phyloP scores from a whole-genome alignment of 2,329 filamentous ascomycete genomes.

The Colletotrichum sp. region DNA sequence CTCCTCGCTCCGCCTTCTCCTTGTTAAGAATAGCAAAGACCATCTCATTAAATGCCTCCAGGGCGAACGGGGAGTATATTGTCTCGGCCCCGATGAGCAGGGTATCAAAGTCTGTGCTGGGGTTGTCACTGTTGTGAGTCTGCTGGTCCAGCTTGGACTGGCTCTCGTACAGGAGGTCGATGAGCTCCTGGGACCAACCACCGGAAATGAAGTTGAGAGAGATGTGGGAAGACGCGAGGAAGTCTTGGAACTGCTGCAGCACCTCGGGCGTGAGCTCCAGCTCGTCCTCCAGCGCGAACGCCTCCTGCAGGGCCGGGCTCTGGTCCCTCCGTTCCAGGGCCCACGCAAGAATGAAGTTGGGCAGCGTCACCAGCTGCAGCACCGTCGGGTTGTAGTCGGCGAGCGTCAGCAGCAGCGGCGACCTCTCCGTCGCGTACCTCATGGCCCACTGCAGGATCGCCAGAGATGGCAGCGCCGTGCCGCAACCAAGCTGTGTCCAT shows the following conservation, averaged over 20 bases:
- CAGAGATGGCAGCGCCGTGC: constrained; percentile 75
- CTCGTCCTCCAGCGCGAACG: constrained; percentile 60
- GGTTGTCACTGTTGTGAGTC: not conserved
- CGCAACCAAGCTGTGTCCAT: constrained; percentile 70
- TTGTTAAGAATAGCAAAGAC: constrained; percentile 62
- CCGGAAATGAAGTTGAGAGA: constrained; percentile 73
- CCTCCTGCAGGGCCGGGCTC: constrained; percentile 43
- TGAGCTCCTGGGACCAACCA: constrained; percentile 71
- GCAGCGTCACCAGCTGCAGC: constrained; percentile 77
- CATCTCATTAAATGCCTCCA: constrained; percentile 71
- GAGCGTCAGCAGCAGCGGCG: constrained; percentile 63
- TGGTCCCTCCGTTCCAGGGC: constrained; percentile 48
- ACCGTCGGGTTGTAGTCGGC: constrained; percentile 84
- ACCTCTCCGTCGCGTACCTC: constrained; percentile 28
- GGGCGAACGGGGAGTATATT: constrained; percentile 78
- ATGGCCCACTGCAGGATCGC: constrained; percentile 70
- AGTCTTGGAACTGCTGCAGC: constrained; percentile 59
- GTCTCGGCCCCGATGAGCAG: constrained; percentile 79
- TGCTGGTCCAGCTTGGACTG: constrained; percentile 12
- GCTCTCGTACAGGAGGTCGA: constrained; percentile 57
- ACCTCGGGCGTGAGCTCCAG: constrained; percentile 66
- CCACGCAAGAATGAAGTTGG: constrained; percentile 78
- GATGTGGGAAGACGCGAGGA: constrained; percentile 56
- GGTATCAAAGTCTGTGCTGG: constrained; percentile 30
- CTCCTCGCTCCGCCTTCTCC: constrained; percentile 37